phyloP scores from a whole-genome alignment of 768 basidiomycete genomes.

The Lentinula sp. region DNA sequence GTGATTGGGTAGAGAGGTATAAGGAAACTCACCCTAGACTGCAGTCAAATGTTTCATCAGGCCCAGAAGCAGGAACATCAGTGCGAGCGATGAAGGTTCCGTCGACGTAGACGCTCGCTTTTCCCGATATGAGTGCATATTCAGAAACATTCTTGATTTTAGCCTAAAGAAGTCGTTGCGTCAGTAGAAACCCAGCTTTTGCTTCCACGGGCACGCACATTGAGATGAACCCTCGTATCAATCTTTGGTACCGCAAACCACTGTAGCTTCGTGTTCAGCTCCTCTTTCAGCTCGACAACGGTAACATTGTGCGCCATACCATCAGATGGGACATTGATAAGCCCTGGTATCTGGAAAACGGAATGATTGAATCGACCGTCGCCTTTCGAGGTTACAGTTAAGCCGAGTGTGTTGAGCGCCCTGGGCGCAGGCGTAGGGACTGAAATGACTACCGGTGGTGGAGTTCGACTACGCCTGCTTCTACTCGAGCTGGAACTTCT shows the following conservation, averaged over 20 bases:
- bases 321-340: conserved; percentile 36
- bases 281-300: conserved; percentile 23
- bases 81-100: conserved; percentile 50
- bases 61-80: conserved; percentile 32
- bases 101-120: conserved; percentile 48
- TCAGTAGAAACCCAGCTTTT: not conserved
- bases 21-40: conserved; percentile 32
- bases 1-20: not conserved
- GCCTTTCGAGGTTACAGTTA: conserved; percentile 27
- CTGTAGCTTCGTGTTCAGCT: conserved; percentile 31
- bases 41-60: conserved; percentile 39
- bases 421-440: not conserved
- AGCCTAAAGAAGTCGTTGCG: conserved; percentile 22
- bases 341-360: conserved; percentile 26
- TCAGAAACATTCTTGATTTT: conserved; percentile 49
- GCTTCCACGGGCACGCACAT: conserved; percentile 16
- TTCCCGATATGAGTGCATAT: conserved; percentile 43
- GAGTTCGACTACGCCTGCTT: not conserved
- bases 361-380: conserved; percentile 34
- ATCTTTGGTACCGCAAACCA: conserved; percentile 36
- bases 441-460: not conserved
- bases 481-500: not conserved
- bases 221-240: conserved; percentile 32
- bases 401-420: not conserved
- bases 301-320: conserved; percentile 34